Conservation (phyloP, 2,329 filamentous ascomycete genomes). For the Aureobasidium sp. region DNA sequence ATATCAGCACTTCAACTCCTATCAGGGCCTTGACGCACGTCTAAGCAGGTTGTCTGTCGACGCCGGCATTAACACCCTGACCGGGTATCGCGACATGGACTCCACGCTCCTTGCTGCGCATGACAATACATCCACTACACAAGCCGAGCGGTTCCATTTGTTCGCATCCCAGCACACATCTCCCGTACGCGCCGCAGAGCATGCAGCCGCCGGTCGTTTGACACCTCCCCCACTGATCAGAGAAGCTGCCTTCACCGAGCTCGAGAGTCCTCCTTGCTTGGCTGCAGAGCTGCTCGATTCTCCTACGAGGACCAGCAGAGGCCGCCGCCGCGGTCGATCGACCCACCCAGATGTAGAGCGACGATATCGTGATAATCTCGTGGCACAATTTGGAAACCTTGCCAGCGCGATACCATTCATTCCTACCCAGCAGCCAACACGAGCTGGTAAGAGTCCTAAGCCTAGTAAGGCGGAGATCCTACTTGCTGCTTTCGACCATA, state of each 20-base stretch:
- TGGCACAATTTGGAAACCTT: not conserved
- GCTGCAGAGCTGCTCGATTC: not conserved
- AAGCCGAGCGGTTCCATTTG: not conserved
- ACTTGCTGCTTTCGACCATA: not conserved
- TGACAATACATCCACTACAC: not conserved
- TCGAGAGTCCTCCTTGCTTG: not conserved
- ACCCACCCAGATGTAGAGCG: not conserved
- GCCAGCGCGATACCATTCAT: not conserved
- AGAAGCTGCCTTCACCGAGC: not conserved
- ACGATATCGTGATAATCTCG: conserved; percentile 1
- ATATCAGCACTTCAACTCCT: not conserved
- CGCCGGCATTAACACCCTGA: not conserved
- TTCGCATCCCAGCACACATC: not conserved
- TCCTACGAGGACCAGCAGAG: not conserved
- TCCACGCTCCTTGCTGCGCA: not conserved
- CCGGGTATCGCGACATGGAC: not conserved
- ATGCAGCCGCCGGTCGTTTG: not conserved
- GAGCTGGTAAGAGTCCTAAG: not conserved
- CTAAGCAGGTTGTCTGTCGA: not conserved
- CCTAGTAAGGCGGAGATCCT: conserved; percentile 1
- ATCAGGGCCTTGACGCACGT: not conserved
- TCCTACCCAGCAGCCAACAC: not conserved
- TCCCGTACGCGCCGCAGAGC: not conserved
- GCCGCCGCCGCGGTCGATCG: not conserved
- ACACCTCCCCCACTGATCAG: not conserved